Evolutionary conservation across 345 rosid species (phyloP).

Genomic region (Gossypium ekmanianum): DNA sequence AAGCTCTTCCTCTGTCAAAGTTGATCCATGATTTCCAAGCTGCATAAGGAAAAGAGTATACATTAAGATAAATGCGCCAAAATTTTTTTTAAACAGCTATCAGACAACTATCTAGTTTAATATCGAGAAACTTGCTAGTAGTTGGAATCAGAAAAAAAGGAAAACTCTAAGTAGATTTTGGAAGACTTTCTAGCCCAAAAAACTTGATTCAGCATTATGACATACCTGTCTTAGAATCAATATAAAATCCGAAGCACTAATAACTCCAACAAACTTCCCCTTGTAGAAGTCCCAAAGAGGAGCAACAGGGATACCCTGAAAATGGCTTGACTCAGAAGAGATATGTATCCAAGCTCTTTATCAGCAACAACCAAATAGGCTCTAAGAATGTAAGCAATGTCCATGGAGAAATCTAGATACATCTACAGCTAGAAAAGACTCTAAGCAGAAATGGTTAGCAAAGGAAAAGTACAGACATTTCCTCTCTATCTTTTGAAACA

Average conservation of each 20-base stretch:
- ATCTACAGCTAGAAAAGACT: not conserved
- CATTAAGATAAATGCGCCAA: not conserved
- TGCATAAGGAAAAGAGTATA: slow-evolving; percentile 18
- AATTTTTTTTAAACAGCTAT: not conserved
- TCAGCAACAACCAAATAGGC: slow-evolving; percentile 20
- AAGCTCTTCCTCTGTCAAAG: slow-evolving; percentile 77
- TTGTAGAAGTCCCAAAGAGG: slow-evolving; percentile 69
- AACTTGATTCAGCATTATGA: not conserved
- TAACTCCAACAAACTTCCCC: slow-evolving; percentile 71
- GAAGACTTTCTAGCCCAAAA: slow-evolving; percentile 14
- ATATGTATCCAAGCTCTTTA: slow-evolving; percentile 26
- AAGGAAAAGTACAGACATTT: not conserved
- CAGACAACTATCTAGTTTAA: not conserved
- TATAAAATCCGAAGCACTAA: slow-evolving; percentile 64
- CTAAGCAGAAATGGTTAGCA: slow-evolving; percentile 3
- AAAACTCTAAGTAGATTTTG: not conserved
- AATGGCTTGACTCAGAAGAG: slow-evolving; percentile 31
- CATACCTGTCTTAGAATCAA: slow-evolving; percentile 69
- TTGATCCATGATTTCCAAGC: slow-evolving; percentile 73
- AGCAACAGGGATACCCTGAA: slow-evolving; percentile 66
- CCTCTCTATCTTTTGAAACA: not conserved
- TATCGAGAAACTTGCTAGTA: not conserved
- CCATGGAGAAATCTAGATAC: not conserved
- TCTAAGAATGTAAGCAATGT: not conserved
- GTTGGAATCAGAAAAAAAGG: not conserved